These are phyloP conservation scores for Cercospora beticola DNA, from an alignment of 2,329 filamentous ascomycete genomes.

Conservation along the genomic window DNA sequence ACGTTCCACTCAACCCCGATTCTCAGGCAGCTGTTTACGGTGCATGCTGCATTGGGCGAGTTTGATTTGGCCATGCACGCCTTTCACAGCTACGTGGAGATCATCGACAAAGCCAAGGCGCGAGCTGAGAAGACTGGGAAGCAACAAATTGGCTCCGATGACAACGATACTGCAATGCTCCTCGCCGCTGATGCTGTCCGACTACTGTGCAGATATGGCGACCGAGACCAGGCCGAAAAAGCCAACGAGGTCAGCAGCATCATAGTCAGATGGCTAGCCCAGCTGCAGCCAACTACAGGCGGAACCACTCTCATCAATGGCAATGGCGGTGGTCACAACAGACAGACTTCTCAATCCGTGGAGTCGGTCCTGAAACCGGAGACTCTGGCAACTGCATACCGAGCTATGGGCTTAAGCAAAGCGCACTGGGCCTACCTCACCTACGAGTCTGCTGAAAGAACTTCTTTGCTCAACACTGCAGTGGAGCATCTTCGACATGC, in stretches of 20 bases:
- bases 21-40: constrained; percentile 78
- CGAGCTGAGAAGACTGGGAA: constrained; percentile 74
- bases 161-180: constrained; percentile 71
- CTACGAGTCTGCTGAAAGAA: constrained; percentile 65
- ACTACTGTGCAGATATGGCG: constrained; percentile 79
- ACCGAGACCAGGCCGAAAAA: constrained; percentile 71
- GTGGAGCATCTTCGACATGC: constrained; percentile 68
- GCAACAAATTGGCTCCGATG: constrained; percentile 69
- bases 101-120: constrained; percentile 81
- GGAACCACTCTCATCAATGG: constrained; percentile 17
- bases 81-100: constrained; percentile 86
- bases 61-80: constrained; percentile 90
- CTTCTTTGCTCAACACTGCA: constrained; percentile 74
- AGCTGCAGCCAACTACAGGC: constrained; percentile 46
- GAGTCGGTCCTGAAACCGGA: constrained; percentile 54
- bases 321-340: not conserved
- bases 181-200: constrained; percentile 79
- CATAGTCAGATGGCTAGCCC: constrained; percentile 73
- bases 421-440: constrained; percentile 85
- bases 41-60: constrained; percentile 83
- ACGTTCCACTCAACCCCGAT: constrained; percentile 94
- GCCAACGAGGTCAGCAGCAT: constrained; percentile 68
- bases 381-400: constrained; percentile 70
- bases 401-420: constrained; percentile 80
- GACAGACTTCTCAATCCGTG: constrained; percentile 33